Evolutionary conservation across 306 rosid genomes (phyloP).

Genomic region (Prunus dulcis): DNA sequence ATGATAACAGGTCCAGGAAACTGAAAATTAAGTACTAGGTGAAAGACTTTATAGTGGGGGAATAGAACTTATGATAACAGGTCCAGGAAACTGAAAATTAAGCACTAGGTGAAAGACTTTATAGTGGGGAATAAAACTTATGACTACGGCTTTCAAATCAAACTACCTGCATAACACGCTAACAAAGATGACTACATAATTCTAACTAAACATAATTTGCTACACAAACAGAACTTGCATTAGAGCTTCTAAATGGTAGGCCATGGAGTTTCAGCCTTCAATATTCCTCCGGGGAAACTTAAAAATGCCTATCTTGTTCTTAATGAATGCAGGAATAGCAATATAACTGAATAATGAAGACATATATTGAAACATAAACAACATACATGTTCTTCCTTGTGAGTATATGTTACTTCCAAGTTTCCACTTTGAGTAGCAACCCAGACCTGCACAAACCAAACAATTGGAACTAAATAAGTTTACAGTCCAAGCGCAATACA

Average conservation of each 20-base stretch:
- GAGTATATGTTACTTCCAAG: slow-evolving; percentile 88
- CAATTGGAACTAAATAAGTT: not conserved
- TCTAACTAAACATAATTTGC: not conserved
- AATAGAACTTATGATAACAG: not conserved
- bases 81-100: not conserved
- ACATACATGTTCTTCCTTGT: slow-evolving; percentile 80
- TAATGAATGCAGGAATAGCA: not conserved
- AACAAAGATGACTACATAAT: not conserved
- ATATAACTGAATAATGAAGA: not conserved
- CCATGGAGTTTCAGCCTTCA: not conserved
- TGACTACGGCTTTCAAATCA: not conserved
- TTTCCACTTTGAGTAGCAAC: slow-evolving; percentile 81
- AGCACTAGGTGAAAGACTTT: not conserved
- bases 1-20: not conserved
- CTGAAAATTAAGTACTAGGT: not conserved
- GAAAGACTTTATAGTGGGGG: not conserved
- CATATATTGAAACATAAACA: not conserved
- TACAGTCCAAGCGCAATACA: not conserved
- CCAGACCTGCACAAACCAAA: slow-evolving; percentile 68
- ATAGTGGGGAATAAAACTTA: not conserved
- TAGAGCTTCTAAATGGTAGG: not conserved
- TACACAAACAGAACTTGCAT: not conserved
- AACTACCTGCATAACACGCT: not conserved
- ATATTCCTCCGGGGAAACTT: not conserved
- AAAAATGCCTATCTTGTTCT: not conserved